phyloP scores from a whole-genome alignment of 768 basidiomycete species.

The Roridomyces roridus region DNA sequence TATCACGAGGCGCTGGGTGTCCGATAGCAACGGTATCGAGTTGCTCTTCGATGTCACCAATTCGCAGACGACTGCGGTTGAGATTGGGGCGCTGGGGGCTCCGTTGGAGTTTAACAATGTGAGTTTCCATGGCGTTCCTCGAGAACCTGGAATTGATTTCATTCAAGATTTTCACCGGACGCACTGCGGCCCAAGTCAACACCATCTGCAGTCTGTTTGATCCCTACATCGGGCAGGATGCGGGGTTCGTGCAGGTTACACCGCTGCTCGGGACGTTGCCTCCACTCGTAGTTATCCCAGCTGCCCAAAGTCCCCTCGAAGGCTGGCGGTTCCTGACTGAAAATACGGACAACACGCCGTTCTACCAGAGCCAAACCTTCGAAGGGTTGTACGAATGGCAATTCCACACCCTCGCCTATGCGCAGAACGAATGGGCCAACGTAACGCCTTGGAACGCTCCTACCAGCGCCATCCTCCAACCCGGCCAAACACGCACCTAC shows the following conservation, averaged over 20 bases:
- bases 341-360: constrained; percentile 48
- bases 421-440: constrained; percentile 58
- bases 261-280: constrained; percentile 61
- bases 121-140: constrained; percentile 17
- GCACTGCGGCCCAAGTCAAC: constrained; percentile 59
- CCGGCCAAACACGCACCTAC: constrained; percentile 56
- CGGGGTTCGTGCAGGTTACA: constrained; percentile 58
- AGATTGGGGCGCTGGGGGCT: constrained; percentile 59
- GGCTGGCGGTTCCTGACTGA: constrained; percentile 65
- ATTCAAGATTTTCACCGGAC: constrained; percentile 57
- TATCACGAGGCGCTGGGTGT: constrained; percentile 59
- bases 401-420: constrained; percentile 62
- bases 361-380: constrained; percentile 65
- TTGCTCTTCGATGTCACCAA: constrained; percentile 59
- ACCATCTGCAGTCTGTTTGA: constrained; percentile 59
- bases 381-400: constrained; percentile 66
- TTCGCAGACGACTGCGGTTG: constrained; percentile 49
- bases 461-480: constrained; percentile 51
- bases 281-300: constrained; percentile 55
- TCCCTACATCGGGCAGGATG: constrained; percentile 63
- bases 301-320: constrained; percentile 55
- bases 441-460: constrained; percentile 62
- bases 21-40: constrained; percentile 46
- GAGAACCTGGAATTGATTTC: neutral
- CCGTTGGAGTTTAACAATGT: constrained; percentile 66